A percentile compares a stretch with the other conserved stretches of the same genome.
Evolutionary conservation across 2,329 filamentous ascomycete genomes (phyloP).

Genomic region (Xylariaceae sp.): DNA sequence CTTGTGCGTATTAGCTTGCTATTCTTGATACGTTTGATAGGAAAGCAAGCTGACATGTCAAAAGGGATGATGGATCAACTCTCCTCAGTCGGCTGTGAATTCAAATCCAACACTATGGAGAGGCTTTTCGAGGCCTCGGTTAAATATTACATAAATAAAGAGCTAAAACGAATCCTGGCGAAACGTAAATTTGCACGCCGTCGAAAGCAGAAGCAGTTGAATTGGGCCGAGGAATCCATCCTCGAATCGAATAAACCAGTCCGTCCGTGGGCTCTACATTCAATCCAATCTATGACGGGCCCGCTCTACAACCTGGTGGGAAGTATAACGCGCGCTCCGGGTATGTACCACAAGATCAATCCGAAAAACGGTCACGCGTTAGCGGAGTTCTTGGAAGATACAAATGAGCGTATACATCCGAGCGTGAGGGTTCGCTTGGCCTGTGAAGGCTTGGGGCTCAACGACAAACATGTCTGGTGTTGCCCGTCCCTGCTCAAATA

Average conservation of each 20-base stretch:
- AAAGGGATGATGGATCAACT: constrained; percentile 56
- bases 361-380: constrained; percentile 37
- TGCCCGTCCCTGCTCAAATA: constrained; percentile 41
- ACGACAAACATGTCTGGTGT: constrained; percentile 46
- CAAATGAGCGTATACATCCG: constrained; percentile 53
- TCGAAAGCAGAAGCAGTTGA: constrained; percentile 8
- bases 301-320: constrained; percentile 44
- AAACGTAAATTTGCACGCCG: constrained; percentile 9
- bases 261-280: constrained; percentile 46
- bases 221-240: constrained; percentile 47
- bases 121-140: constrained; percentile 36
- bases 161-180: constrained; percentile 10
- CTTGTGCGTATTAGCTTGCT: constrained; percentile 28
- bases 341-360: constrained; percentile 45
- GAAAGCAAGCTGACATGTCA: constrained; percentile 3
- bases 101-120: constrained; percentile 32
- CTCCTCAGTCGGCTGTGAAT: constrained; percentile 48
- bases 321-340: constrained; percentile 43
- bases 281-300: constrained; percentile 39
- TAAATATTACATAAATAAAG: constrained; percentile 39
- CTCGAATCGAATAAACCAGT: constrained; percentile 45
- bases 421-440: constrained; percentile 52
- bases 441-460: constrained; percentile 46
- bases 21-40: background rate
- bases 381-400: constrained; percentile 44